Conservation (phyloP, 768 basidiomycete species). For the Suillus bovinus region DNA sequence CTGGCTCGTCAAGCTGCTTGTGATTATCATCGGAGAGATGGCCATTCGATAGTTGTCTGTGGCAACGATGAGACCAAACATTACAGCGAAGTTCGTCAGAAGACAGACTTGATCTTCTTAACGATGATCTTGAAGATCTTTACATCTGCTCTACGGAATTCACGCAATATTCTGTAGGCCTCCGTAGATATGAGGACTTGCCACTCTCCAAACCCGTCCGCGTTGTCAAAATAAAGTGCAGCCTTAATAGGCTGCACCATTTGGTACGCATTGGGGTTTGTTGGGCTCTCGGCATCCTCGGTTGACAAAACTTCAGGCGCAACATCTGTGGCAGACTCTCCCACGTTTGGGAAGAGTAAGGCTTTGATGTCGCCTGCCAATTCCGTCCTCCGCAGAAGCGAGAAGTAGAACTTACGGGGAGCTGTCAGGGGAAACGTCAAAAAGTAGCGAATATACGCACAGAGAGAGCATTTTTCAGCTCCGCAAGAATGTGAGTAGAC, state of each 20-base stretch:
- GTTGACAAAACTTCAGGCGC: background rate
- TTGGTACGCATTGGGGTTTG: slow-evolving; percentile 36
- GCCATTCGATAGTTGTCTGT: slow-evolving; percentile 67
- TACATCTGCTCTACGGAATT: slow-evolving; percentile 43
- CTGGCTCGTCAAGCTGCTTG: slow-evolving; percentile 49
- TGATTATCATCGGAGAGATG: slow-evolving; percentile 72
- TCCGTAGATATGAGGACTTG: slow-evolving; percentile 52
- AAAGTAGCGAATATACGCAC: slow-evolving; percentile 21
- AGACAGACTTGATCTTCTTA: slow-evolving; percentile 66
- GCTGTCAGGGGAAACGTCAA: background rate
- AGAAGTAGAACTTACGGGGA: slow-evolving; percentile 26
- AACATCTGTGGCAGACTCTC: background rate
- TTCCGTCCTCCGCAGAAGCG: slow-evolving; percentile 18
- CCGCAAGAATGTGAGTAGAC: slow-evolving; percentile 17
- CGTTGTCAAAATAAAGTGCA: slow-evolving; percentile 58
- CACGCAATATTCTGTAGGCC: slow-evolving; percentile 50
- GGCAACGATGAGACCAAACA: background rate
- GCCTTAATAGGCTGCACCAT: slow-evolving; percentile 59
- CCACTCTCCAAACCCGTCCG: slow-evolving; percentile 66
- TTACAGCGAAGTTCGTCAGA: background rate
- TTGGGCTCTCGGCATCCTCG: background rate
- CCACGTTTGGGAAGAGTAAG: slow-evolving; percentile 3
- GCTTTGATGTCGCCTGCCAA: slow-evolving; percentile 12
- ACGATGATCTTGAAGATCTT: slow-evolving; percentile 53
- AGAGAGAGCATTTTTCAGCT: slow-evolving; percentile 30